These are phyloP conservation scores for Linnemannia zychae DNA, from an alignment of 192 early-diverging fungal species.

Conservation along the genomic window DNA sequence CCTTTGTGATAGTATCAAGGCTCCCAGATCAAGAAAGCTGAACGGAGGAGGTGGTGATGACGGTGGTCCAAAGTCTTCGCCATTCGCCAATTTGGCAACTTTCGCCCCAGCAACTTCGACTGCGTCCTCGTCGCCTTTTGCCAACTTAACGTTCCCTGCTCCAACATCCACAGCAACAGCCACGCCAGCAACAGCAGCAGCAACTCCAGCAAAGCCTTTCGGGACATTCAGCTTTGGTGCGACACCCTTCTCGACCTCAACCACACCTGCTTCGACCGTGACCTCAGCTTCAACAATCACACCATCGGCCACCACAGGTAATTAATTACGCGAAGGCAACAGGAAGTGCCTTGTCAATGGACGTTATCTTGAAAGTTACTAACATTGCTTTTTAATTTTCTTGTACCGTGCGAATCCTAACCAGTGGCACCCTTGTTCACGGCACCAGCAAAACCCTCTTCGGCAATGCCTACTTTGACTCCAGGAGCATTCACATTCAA, in stretches of 20 bases:
- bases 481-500: constrained; percentile 39
- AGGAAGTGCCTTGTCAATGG: background rate
- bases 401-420: background rate
- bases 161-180: too few species aligned
- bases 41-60: background rate
- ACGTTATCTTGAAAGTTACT: background rate
- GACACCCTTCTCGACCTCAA: background rate
- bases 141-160: background rate
- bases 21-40: constrained; percentile 12
- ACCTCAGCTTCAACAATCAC: background rate
- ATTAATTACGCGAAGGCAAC: background rate
- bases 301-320: background rate
- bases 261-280: background rate
- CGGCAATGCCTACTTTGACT: background rate
- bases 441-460: background rate
- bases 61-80: background rate
- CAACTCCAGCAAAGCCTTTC: constrained; percentile 7
- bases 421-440: background rate
- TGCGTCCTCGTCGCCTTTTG: background rate
- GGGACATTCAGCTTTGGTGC: background rate
- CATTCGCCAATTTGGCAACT: constrained; percentile 3
- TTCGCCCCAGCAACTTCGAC: constrained; percentile 8
- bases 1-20: background rate
- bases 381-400: background rate
- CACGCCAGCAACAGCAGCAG: background rate